Evolutionary conservation across 1,284 basidiomycete species (phyloP), one percentile per base, ranked within the genome.

Genomic region (Pterulicium gracile): DNA sequence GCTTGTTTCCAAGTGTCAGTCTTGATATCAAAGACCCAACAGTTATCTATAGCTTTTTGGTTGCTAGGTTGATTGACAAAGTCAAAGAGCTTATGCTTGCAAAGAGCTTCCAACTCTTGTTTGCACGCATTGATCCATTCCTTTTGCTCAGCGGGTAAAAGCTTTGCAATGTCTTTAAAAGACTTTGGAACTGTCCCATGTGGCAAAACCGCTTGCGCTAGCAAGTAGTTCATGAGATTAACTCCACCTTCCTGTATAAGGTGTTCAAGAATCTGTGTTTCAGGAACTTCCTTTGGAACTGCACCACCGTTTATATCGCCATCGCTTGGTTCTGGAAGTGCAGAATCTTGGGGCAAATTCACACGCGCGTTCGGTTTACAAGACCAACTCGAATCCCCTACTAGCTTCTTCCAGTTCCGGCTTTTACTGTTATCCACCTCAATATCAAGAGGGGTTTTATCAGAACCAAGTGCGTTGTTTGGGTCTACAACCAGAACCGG

Each of bases 181-280:
- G 10, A 15, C 15, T 10, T 34, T 10, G 27, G 27, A 34, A 34
- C 27, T 10, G 27, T 34, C 10, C 15, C 27, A 34, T 34, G 27
- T 10, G 5, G 54, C 35, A 32, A 53, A 46, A 18, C 3, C 7
- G 36, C 35, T 21, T 42, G 18, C 10, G 15, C 27, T 19, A 50
- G 3, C 21, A 50, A 32, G 13, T 23, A 27, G 19, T 34, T 39
- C n/a, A 50, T 44, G 17, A 43, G 34, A 13, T 12, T n/a, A 15
- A 47, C 46, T 48, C 49, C 46, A 34, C 46, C 49, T 50, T 50
- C 46, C 3, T 47, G 46, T 23, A 24, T 13, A 39, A 50, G 32
- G 19, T 39, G 5, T 23, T 43, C 21, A 15, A 48, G 4, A 4
- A 24, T 3, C 7, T 48, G 27, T 15, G 27, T n/a, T n/a, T n/a